phyloP scores from a whole-genome alignment of 768 basidiomycete species.

The Thelephora aurantiotincta region DNA sequence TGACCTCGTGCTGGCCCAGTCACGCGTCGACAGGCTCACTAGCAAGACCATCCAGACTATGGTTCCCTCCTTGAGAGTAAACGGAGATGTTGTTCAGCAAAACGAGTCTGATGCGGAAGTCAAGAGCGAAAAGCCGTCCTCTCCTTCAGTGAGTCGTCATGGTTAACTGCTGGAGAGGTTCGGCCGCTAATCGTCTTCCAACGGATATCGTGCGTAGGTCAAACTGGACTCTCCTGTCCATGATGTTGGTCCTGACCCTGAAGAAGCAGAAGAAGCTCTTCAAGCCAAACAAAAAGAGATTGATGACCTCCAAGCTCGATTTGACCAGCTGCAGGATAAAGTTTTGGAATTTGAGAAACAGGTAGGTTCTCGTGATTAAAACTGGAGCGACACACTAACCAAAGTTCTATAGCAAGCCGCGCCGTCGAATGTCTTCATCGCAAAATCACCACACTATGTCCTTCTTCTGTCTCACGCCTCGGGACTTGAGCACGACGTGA shows the following conservation, averaged over 20 bases:
- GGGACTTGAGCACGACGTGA: conserved; percentile 26
- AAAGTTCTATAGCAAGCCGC: conserved; percentile 11
- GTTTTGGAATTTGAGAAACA: background rate
- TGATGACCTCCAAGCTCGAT: background rate
- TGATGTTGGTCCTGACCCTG: background rate
- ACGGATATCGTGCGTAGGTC: conserved; percentile 27
- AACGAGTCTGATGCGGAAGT: conserved; percentile 12
- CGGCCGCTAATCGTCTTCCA: conserved; percentile 26
- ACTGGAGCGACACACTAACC: background rate
- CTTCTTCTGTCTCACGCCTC: conserved; percentile 40
- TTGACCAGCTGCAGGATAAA: background rate
- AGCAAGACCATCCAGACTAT: conserved; percentile 10
- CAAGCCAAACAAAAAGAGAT: background rate
- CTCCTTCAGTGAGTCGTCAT: conserved; percentile 61
- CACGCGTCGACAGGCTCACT: conserved; percentile 13
- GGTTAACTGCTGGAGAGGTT: conserved; percentile 51
- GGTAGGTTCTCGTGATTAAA: background rate
- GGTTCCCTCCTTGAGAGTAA: background rate
- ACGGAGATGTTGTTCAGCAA: conserved; percentile 3
- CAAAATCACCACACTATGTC: conserved; percentile 39
- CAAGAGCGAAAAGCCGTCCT: conserved; percentile 36
- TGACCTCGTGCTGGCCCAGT: conserved; percentile 14
- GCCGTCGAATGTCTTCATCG: conserved; percentile 30
- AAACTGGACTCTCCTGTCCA: background rate
- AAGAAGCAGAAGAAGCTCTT: background rate